Conservation (phyloP, 257 asterid species). For the Capsicum pubescens region DNA sequence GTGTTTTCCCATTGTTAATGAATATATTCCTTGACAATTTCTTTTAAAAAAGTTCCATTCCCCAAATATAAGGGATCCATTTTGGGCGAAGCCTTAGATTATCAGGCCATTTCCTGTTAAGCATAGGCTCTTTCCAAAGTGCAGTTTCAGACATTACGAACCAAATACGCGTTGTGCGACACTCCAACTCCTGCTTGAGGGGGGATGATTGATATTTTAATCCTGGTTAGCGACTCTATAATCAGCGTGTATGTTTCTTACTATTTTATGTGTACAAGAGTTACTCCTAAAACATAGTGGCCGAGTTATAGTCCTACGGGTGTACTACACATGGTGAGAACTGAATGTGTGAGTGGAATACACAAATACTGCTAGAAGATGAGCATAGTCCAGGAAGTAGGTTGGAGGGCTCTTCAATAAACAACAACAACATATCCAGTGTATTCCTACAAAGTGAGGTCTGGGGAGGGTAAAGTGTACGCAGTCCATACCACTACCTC, state of each 20-base stretch:
- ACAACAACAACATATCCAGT: no score
- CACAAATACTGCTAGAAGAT: neutral
- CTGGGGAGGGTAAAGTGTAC: no score
- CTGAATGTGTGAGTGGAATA: neutral
- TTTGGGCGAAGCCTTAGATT: constrained; percentile 4
- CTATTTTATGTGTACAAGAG: neutral
- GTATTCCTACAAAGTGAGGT: no score
- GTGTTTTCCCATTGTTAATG: neutral
- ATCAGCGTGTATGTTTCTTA: neutral
- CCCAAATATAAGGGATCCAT: constrained; percentile 23
- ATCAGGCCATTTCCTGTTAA: neutral
- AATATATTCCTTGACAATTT: neutral
- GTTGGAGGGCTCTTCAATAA: neutral
- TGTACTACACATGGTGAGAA: neutral
- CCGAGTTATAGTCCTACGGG: neutral
- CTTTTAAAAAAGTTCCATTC: neutral
- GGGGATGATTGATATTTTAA: neutral
- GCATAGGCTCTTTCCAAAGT: neutral
- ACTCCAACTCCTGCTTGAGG: constrained; percentile 21
- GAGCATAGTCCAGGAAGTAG: neutral
- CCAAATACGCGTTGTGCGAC: constrained; percentile 2
- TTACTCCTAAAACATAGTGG: neutral
- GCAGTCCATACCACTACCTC: no score
- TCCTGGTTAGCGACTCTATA: neutral
- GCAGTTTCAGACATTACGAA: neutral